Evolutionary conservation across 345 rosid species (phyloP), one percentile per base, ranked within the genome.

Genomic region (Fremontodendron californicum): DNA sequence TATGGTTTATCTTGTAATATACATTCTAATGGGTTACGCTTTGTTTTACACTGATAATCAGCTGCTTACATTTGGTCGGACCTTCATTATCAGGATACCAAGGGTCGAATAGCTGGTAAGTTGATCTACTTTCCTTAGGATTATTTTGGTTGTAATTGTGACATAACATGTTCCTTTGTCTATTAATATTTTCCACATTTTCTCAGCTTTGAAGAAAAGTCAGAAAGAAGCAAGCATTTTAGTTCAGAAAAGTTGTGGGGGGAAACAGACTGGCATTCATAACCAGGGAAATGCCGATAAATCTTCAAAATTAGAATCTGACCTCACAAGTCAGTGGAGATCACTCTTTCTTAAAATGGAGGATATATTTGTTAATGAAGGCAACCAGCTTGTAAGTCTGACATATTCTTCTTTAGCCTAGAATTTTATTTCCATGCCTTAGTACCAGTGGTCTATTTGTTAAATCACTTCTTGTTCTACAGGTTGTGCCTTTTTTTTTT

Each of bases 61-160:
- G 99, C 97, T 84, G 92, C 97, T 75, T 88, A 86, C 80, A 96
- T 96, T 39, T 96, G 93, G 98, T 86, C 97, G 12, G 98, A 93
- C 86, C 93, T 96, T 73, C 89, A 93, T 80, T 93, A 90, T 79
- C 98, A 93, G 87, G 98, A 95, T 77, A 84, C 86, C 78, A 93
- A 89, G 82, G 98, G 94, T 73, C 90, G 96, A 73, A 75, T 92
- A 78, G 67, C 88, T 25, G 96, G 98, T 93, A 84, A 75, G 83
- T 70, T 60, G 66, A 42, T 48, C 27, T 77, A 48, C 43, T 73
- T 64, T 54, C 35, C 12, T 31, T 70, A 8, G 52, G 55, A 23
- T 15, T 61, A 45, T 63, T 60, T 16, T 71, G n/a, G 70, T 21
- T 78, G 15, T 48, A n/a, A 21, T 49, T 61, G 35, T 25, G 21